Evolutionary conservation across 106 monocot species (phyloP).

Genomic region (Dendrobium catenatum): DNA sequence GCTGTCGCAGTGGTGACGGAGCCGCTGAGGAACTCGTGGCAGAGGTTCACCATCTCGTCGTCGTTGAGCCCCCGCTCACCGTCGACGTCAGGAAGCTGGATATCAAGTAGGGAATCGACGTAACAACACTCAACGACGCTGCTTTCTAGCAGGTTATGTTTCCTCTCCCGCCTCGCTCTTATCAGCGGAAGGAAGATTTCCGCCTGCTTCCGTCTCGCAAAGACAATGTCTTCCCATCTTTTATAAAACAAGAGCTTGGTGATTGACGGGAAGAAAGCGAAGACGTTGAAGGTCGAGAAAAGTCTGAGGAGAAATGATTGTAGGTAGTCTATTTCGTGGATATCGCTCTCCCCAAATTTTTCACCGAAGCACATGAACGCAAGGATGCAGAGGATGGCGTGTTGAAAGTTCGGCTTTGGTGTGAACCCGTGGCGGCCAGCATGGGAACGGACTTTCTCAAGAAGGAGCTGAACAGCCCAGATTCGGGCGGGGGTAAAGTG

Average conservation of each 20-base stretch:
- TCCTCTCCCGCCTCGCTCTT: slow-evolving; percentile 3
- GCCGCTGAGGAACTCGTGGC: slow-evolving; percentile 26
- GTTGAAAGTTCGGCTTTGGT: slow-evolving; percentile 2
- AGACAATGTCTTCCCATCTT: slow-evolving; percentile 10
- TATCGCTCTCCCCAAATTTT: slow-evolving; percentile 10
- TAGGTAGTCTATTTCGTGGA: slow-evolving; percentile 1
- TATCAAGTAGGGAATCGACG: slow-evolving; percentile 21
- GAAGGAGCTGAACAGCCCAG: neutral
- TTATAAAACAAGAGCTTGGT: slow-evolving; percentile 14
- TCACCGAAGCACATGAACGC: slow-evolving; percentile 29
- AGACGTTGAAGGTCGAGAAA: neutral
- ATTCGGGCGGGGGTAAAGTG: neutral
- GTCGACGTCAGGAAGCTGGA: slow-evolving; percentile 10
- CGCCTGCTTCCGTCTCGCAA: slow-evolving; percentile 4
- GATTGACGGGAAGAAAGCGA: slow-evolving; percentile 6
- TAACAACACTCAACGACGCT: neutral
- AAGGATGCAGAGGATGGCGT: slow-evolving; percentile 15
- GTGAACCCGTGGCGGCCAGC: neutral
- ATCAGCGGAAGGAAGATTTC: slow-evolving; percentile 27
- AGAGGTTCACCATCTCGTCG: slow-evolving; percentile 14
- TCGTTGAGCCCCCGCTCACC: slow-evolving; percentile 9
- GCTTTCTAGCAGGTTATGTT: neutral
- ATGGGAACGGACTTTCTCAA: neutral
- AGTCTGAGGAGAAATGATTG: slow-evolving; percentile 5
- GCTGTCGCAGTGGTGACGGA: slow-evolving; percentile 13